Percentiles rank a stretch among this genome's conserved stretches.
Evolutionary conservation across 495 filamentous ascomycete species (phyloP).

Genomic region (Aspergillus sclerotiicarbonarius): DNA sequence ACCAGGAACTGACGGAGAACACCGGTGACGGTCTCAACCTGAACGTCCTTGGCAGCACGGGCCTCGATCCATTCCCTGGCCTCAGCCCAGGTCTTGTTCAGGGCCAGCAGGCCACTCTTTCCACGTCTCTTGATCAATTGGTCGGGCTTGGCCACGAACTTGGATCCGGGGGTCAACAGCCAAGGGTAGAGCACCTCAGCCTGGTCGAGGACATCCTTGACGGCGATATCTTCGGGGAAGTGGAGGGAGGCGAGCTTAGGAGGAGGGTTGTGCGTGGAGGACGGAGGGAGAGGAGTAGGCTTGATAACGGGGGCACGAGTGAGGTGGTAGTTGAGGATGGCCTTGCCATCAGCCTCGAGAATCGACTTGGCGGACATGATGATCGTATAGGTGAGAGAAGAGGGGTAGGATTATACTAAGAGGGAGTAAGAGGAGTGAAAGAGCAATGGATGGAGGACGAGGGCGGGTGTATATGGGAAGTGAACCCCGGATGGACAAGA

Average conservation of each 20-base stretch:
- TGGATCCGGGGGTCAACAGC: conserved; percentile 75
- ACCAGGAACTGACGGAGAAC: conserved; percentile 92
- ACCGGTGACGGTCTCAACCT: conserved; percentile 89
- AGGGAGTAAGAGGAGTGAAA: conserved; percentile 17
- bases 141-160: conserved; percentile 99
- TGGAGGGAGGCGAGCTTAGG: conserved; percentile 85
- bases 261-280: conserved; percentile 86
- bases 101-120: conserved; percentile 92
- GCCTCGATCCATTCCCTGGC: conserved; percentile 89
- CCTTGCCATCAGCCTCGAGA: conserved; percentile 99
- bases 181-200: conserved; percentile 95
- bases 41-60: conserved; percentile 83
- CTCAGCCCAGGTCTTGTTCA: conserved; percentile 98
- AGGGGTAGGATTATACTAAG: conserved; percentile 14
- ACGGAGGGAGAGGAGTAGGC: conserved; percentile 85
- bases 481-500: conserved; percentile 32
- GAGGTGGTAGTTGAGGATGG: conserved; percentile 99
- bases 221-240: conserved; percentile 84
- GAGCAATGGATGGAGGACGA: conserved; percentile 7
- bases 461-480: conserved; percentile 13
- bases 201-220: conserved; percentile 86
- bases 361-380: conserved; percentile 98
- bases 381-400: conserved; percentile 17
- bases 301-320: conserved; percentile 97
- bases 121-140: conserved; percentile 99